These are phyloP conservation scores for Pelagomonas calceolata DNA, from an alignment of 108 stramenopile species.

Conservation along the genomic window DNA sequence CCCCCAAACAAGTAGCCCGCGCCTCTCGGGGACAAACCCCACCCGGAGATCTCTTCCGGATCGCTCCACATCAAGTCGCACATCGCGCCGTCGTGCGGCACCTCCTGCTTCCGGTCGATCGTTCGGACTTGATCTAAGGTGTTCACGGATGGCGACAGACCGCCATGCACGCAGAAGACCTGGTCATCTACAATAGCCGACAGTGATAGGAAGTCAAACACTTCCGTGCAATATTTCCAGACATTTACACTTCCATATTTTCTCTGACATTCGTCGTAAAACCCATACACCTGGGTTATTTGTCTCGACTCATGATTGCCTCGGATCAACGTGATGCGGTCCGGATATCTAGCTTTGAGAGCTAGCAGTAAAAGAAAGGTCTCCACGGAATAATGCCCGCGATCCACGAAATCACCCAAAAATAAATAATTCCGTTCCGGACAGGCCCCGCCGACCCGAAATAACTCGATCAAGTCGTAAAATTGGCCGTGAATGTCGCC, in stretches of 20 bases:
- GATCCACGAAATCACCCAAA: slow-evolving; percentile 98
- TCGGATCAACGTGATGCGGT: slow-evolving; percentile 91
- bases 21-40: slow-evolving; percentile 92
- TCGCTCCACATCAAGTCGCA: slow-evolving; percentile 98
- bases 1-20: slow-evolving; percentile 96
- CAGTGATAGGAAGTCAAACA: slow-evolving; percentile 88
- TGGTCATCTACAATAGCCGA: slow-evolving; percentile 90
- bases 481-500: slow-evolving; percentile 99
- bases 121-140: slow-evolving; percentile 95
- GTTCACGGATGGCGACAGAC: slow-evolving; percentile 38
- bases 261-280: slow-evolving; percentile 74
- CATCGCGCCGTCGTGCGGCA: slow-evolving; percentile 98
- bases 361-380: slow-evolving; percentile 89
- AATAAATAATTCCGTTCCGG: slow-evolving; percentile 97
- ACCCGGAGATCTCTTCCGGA: slow-evolving; percentile 94
- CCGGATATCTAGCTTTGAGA: slow-evolving; percentile 93
- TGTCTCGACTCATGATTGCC: slow-evolving; percentile 95
- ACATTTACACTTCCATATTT: slow-evolving; percentile 96
- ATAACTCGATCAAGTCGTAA: slow-evolving; percentile 93
- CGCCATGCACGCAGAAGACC: slow-evolving; percentile 93
- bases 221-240: slow-evolving; percentile 94
- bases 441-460: slow-evolving; percentile 96
- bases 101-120: slow-evolving; percentile 96
- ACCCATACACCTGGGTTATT: slow-evolving; percentile 97
- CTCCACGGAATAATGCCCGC: slow-evolving; percentile 96